These are phyloP conservation scores for Linnemannia zychae DNA, from an alignment of 192 early-diverging fungal genomes.

Conservation along the genomic window DNA sequence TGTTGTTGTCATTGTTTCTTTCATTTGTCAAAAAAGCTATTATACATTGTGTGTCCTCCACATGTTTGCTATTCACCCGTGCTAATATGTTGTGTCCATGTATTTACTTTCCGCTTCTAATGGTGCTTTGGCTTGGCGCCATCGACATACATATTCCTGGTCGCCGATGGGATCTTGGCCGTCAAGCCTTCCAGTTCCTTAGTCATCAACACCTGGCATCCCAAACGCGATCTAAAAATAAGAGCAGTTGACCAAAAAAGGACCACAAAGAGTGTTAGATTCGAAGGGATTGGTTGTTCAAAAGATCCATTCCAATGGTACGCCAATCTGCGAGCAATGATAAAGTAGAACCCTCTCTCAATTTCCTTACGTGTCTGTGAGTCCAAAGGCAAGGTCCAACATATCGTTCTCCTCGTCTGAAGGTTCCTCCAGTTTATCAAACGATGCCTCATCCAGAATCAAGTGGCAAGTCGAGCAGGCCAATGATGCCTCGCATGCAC, in stretches of 20 bases:
- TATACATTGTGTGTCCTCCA: neutral
- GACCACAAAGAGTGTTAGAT: neutral
- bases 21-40: neutral
- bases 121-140: conserved; percentile 62
- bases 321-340: neutral
- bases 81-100: too few relatives aligned
- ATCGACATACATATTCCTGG: conserved; percentile 90
- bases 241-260: too few relatives aligned
- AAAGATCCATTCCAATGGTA: neutral
- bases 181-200: conserved; percentile 91
- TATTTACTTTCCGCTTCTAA: neutral
- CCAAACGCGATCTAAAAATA: conserved; percentile 86
- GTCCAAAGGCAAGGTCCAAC: conserved; percentile 96
- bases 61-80: neutral
- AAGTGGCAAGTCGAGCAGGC: conserved; percentile 98
- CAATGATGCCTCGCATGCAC: conserved; percentile 95
- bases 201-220: conserved; percentile 91
- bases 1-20: neutral
- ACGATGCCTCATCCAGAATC: conserved; percentile 85
- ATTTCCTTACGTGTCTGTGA: conserved; percentile 89
- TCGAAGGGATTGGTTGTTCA: too few relatives aligned
- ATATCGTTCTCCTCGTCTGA: conserved; percentile 99
- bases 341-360: neutral
- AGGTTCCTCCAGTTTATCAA: conserved; percentile 90
- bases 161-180: conserved; percentile 90